Percentiles rank a stretch among this genome's conserved stretches.
Conservation (phyloP, 2,329 filamentous ascomycete genomes). For the Knufia petricola region DNA sequence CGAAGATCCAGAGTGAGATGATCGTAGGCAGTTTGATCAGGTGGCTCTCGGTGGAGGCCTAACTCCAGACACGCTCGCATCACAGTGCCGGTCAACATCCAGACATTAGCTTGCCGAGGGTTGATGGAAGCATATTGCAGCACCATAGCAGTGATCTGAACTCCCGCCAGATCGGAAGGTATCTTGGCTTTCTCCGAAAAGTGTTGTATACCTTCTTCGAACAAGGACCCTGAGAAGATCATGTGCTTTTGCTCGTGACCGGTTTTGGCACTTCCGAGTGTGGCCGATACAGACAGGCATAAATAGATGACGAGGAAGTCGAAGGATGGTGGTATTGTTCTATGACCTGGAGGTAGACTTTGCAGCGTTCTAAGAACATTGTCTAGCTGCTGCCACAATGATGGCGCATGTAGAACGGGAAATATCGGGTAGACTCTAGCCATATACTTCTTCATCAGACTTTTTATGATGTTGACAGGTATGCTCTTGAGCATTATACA, state of each 20-base stretch:
- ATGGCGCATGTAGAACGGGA: conserved; percentile 24
- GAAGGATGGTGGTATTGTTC: conserved; percentile 22
- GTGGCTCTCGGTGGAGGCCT: conserved; percentile 23
- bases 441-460: conserved; percentile 28
- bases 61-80: conserved; percentile 25
- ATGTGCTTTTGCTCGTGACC: conserved; percentile 27
- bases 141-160: conserved; percentile 23
- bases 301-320: conserved; percentile 28
- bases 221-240: conserved; percentile 26
- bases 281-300: conserved; percentile 27
- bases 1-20: conserved; percentile 23
- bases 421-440: conserved; percentile 25
- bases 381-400: conserved; percentile 25
- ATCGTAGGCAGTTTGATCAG: conserved; percentile 19
- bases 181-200: conserved; percentile 24
- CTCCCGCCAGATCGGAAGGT: conserved; percentile 23
- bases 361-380: conserved; percentile 17
- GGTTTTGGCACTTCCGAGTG: conserved; percentile 26
- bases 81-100: conserved; percentile 24
- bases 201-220: conserved; percentile 28
- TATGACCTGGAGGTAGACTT: conserved; percentile 18
- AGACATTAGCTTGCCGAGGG: conserved; percentile 24
- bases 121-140: conserved; percentile 25
- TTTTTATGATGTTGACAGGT: conserved; percentile 21
- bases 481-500: conserved; percentile 22